Evolutionary conservation across 345 rosid genomes (phyloP).

Genomic region (Linum tenue): DNA sequence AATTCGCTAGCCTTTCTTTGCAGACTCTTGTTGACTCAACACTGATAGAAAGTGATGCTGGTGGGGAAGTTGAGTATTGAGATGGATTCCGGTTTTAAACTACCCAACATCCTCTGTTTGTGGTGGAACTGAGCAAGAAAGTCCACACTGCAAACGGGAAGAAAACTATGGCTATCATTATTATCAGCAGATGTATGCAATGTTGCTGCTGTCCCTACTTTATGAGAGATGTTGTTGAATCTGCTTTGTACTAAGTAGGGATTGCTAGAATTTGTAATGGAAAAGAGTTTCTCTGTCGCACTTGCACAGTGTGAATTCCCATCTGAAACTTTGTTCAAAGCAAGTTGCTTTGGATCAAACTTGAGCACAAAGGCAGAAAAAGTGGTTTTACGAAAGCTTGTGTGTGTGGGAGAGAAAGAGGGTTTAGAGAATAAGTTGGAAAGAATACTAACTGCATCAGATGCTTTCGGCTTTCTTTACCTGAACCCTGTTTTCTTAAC

Average conservation of each 20-base stretch:
- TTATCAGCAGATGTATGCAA: too few species aligned
- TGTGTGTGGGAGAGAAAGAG: neutral
- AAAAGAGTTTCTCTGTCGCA: too few species aligned
- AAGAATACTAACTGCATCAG: neutral
- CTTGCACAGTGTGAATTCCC: too few species aligned
- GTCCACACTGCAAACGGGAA: too few species aligned
- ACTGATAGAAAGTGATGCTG: constrained; percentile 24
- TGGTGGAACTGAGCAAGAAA: too few species aligned
- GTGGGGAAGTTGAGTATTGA: constrained; percentile 27
- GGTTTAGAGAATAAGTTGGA: neutral
- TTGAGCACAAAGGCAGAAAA: neutral
- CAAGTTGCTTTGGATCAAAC: neutral
- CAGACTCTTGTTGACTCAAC: constrained; percentile 50
- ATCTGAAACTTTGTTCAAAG: neutral
- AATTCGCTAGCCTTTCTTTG: constrained; percentile 6
- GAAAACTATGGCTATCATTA: too few species aligned
- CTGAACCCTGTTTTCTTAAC: too few species aligned
- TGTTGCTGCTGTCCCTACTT: too few species aligned
- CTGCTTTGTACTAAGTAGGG: too few species aligned
- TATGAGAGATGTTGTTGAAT: too few species aligned
- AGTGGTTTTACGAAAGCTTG: neutral
- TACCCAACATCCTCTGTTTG: too few species aligned
- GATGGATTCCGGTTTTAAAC: constrained; percentile 12
- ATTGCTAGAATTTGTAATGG: too few species aligned
- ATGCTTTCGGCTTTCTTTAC: neutral